Evolutionary conservation across 176 grass and related monocot genomes (phyloP), one percentile per base, ranked within the genome.

Genomic region (Puya raimondii): DNA sequence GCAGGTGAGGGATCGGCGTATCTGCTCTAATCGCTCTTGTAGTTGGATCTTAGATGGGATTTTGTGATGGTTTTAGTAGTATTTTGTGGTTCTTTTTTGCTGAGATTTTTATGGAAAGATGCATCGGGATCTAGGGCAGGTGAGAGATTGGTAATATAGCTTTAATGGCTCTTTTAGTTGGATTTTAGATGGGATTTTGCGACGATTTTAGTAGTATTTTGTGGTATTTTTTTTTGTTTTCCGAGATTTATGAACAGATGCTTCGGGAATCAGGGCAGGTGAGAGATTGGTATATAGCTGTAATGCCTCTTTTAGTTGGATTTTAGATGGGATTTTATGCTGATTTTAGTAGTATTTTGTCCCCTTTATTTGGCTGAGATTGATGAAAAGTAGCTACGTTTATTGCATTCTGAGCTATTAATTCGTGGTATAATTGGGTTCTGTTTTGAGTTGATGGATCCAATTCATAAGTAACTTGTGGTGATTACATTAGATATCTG

Each of bases 181-280:
- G 51, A 58, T 51, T 15, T 53, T 25, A 52, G 22, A 26, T 53
- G 68, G 20, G 18, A 23, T 53, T 15, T 21, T 12, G 12, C 8
- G 68, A 7, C 16, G 64, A 47, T 66, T 42, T 26, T 66, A 25
- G 23, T n/a, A 66, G 26, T n/a, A 29, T 49, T 50, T 50, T 69
- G 22, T 47, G 16, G 17, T 26, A 2, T 26, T 26, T 26, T 26
- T 50, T 69, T 26, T 26, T 26, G 1, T 26, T 26, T 26, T 26
- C 25, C 25, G 25, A 26, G 25, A 26, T 26, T 2, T 61, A 7
- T 22, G 9, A 10, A 20, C 17, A 8, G 14, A 6, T 20, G 16
- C 9, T 20, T 83, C 82, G 63, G 91, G 91, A 54, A 67, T 91
- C 72, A 85, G 85, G 66, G 91, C 87, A 49, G 91, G 91, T 96